These are phyloP conservation scores for Rhodotorula graminis DNA, from an alignment of 768 basidiomycete genomes.

Conservation along the genomic window DNA sequence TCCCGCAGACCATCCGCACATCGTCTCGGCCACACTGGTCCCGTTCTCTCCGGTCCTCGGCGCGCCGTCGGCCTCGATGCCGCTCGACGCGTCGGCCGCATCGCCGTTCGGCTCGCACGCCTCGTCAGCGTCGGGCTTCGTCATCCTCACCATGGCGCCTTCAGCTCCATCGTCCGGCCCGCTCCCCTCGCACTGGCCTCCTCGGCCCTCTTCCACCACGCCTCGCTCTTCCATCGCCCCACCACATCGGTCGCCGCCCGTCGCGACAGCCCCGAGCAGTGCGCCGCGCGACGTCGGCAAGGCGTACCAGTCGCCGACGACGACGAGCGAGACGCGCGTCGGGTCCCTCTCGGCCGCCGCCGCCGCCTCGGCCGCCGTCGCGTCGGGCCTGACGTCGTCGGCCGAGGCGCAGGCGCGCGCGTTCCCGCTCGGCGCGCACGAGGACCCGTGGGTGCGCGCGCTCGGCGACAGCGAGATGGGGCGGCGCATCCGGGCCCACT, in stretches of 20 bases:
- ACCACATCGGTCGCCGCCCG: too few relatives aligned
- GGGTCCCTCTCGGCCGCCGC: background rate
- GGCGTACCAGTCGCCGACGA: background rate
- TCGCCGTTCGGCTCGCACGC: background rate
- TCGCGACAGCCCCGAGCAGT: too few relatives aligned
- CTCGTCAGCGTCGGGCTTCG: background rate
- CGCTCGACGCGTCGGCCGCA: background rate
- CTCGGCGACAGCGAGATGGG: slow-evolving; percentile 24
- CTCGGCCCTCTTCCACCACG: background rate
- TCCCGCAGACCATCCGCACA: too few relatives aligned
- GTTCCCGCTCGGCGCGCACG: background rate
- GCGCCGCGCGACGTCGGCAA: background rate
- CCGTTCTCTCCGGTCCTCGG: background rate
- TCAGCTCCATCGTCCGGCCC: background rate
- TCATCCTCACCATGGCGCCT: slow-evolving; percentile 4
- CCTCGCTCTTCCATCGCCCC: background rate
- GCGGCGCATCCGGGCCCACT: slow-evolving; percentile 3
- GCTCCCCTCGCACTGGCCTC: background rate
- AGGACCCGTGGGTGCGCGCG: background rate
- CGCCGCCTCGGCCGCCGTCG: too few relatives aligned
- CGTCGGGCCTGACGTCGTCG: background rate
- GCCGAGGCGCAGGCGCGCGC: background rate
- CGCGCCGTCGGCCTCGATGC: background rate
- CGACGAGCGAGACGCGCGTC: background rate
- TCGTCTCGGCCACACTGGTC: background rate